Conservation (phyloP, 2,329 filamentous ascomycete genomes). For the Pleurostoma richardsiae region DNA sequence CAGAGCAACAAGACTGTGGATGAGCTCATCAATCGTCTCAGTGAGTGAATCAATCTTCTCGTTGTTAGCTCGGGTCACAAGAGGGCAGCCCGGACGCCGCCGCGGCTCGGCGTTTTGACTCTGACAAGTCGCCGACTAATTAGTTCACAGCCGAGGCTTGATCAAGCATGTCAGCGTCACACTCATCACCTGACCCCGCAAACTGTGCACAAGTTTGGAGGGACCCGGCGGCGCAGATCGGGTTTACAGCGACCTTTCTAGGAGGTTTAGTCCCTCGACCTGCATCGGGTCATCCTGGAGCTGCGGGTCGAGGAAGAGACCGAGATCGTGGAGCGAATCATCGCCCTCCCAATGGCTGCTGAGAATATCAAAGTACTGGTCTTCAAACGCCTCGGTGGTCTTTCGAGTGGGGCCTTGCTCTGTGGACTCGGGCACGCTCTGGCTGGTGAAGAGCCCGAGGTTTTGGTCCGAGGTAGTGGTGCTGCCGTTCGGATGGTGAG, state of each 20-base stretch:
- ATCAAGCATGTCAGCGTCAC: too few species aligned
- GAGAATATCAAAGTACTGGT: constrained; percentile 26
- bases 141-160: too few species aligned
- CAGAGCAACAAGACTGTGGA: too few species aligned
- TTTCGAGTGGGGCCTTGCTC: background rate
- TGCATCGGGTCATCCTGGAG: constrained; percentile 19
- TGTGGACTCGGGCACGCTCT: background rate
- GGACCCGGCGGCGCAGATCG: too few species aligned
- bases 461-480: background rate
- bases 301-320: constrained; percentile 22
- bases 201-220: too few species aligned
- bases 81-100: too few species aligned
- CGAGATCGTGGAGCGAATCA: constrained; percentile 25
- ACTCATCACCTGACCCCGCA: too few species aligned
- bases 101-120: too few species aligned
- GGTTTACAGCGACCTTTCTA: constrained; percentile 19
- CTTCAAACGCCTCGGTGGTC: constrained; percentile 21
- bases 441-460: background rate
- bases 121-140: too few species aligned
- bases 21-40: too few species aligned
- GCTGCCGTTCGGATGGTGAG: constrained; percentile 4
- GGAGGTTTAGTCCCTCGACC: constrained; percentile 20
- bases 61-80: too few species aligned
- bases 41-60: too few species aligned
- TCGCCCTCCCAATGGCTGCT: constrained; percentile 29